A percentile compares a stretch with the other conserved stretches of the same genome.
Conservation (phyloP, 345 rosid species). For the Arabidopsis arenosa region DNA sequence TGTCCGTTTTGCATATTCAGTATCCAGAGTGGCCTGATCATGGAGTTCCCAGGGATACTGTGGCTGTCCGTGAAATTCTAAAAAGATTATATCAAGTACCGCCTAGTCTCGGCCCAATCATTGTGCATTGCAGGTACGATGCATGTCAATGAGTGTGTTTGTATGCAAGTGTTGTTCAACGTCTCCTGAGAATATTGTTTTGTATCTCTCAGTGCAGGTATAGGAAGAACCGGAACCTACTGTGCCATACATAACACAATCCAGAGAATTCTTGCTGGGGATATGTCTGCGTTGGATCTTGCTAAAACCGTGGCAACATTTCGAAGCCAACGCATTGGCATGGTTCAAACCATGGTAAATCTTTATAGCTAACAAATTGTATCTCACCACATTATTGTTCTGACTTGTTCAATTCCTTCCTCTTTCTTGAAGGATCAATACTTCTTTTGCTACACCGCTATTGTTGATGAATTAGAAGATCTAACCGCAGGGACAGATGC, state of each 20-base stretch:
- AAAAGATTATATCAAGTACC: conserved; percentile 62
- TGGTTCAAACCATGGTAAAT: conserved; percentile 93
- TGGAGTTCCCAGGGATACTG: conserved; percentile 84
- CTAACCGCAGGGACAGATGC: conserved; percentile 47
- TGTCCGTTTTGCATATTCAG: conserved; percentile 79
- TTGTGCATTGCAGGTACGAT: conserved; percentile 95
- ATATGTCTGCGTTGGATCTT: conserved; percentile 81
- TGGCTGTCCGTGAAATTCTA: conserved; percentile 81
- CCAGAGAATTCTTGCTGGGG: conserved; percentile 90
- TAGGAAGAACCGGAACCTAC: conserved; percentile 97
- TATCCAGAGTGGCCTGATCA: conserved; percentile 99
- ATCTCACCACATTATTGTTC: neutral
- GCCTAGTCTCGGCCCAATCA: conserved; percentile 76
- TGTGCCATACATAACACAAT: conserved; percentile 90
- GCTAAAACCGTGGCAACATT: conserved; percentile 66
- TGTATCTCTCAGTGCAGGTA: conserved; percentile 81
- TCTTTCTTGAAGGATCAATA: conserved; percentile 68
- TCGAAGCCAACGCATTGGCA: conserved; percentile 86
- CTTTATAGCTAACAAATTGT: neutral
- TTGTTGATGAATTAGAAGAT: conserved; percentile 74
- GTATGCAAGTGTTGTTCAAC: conserved; percentile 29
- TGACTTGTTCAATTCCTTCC: conserved; percentile 14
- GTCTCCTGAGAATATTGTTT: conserved; percentile 36
- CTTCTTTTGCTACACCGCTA: conserved; percentile 71
- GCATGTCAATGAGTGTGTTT: conserved; percentile 26